These are phyloP conservation scores for Pythium grandisporangium DNA, from an alignment of 352 stramenopile species.

Conservation along the genomic window DNA sequence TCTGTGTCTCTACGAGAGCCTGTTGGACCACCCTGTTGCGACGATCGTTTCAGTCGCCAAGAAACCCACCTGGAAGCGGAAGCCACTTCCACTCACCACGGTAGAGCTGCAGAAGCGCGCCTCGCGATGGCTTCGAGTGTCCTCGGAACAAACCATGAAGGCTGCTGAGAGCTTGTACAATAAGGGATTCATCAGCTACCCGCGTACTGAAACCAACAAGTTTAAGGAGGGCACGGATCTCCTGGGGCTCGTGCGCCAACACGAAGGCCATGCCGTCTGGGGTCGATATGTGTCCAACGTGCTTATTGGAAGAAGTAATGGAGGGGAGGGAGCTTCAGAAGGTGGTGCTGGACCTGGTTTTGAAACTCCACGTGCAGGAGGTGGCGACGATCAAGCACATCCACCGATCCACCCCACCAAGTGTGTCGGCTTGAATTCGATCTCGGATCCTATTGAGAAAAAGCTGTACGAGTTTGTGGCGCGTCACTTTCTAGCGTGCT, in stretches of 20 bases:
- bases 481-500: conserved; percentile 98
- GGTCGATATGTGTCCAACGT: conserved; percentile 62
- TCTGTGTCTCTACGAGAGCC: conserved; percentile 88
- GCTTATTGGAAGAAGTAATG: conserved; percentile 37
- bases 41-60: conserved; percentile 66
- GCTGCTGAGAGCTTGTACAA: conserved; percentile 96
- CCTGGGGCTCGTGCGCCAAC: conserved; percentile 57
- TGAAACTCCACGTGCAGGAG: conserved; percentile 82
- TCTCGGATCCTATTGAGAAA: conserved; percentile 81
- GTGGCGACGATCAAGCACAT: conserved; percentile 96
- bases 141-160: conserved; percentile 95
- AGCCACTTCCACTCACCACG: conserved; percentile 96
- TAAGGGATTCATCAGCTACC: conserved; percentile 97
- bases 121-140: conserved; percentile 93
- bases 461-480: conserved; percentile 97
- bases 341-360: too few species aligned
- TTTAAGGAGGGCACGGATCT: conserved; percentile 94
- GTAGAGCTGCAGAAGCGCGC: conserved; percentile 98
- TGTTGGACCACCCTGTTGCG: conserved; percentile 52
- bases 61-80: conserved; percentile 87
- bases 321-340: too few species aligned
- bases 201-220: conserved; percentile 98
- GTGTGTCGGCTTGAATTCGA: conserved; percentile 61
- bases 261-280: conserved; percentile 69
- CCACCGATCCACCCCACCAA: conserved; percentile 99